Percentiles rank a stretch among this genome's conserved stretches.
These are phyloP conservation scores for Trichaptum fuscoviolaceum DNA, from an alignment of 768 basidiomycete species.

Conservation along the genomic window DNA sequence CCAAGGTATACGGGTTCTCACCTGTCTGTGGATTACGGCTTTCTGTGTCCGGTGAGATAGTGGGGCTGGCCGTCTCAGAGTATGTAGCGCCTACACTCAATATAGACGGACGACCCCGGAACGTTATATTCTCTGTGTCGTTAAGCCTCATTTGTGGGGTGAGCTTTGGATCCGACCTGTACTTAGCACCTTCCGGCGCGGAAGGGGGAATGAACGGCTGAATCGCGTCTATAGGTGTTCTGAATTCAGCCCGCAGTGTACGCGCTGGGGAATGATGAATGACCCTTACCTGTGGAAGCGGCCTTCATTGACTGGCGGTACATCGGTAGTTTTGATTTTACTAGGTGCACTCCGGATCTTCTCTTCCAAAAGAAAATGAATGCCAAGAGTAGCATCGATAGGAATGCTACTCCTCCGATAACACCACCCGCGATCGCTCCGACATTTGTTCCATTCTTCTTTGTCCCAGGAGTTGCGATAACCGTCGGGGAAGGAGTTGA, in stretches of 20 bases:
- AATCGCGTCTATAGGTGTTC: background rate
- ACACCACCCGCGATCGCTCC: background rate
- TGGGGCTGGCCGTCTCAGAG: background rate
- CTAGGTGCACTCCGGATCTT: background rate
- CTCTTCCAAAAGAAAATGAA: background rate
- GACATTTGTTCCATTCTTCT: background rate
- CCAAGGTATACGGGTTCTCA: background rate
- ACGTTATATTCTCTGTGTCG: background rate
- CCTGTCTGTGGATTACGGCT: background rate
- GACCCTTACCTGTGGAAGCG: background rate
- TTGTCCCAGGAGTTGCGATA: background rate
- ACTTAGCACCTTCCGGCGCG: background rate
- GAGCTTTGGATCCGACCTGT: background rate
- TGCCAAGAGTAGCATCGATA: background rate
- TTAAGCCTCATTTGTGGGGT: background rate
- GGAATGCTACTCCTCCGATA: background rate
- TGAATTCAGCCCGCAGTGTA: background rate
- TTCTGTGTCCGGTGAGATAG: background rate
- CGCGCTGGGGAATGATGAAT: background rate
- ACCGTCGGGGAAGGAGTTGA: background rate
- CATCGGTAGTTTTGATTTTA: background rate
- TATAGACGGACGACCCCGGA: background rate
- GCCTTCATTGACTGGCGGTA: background rate
- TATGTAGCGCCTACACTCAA: background rate
- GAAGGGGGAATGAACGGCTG: background rate